Evolutionary conservation across 2,329 filamentous ascomycete genomes (phyloP), one percentile per base, ranked within the genome.

Genomic region (Lachnellula subtilissima): DNA sequence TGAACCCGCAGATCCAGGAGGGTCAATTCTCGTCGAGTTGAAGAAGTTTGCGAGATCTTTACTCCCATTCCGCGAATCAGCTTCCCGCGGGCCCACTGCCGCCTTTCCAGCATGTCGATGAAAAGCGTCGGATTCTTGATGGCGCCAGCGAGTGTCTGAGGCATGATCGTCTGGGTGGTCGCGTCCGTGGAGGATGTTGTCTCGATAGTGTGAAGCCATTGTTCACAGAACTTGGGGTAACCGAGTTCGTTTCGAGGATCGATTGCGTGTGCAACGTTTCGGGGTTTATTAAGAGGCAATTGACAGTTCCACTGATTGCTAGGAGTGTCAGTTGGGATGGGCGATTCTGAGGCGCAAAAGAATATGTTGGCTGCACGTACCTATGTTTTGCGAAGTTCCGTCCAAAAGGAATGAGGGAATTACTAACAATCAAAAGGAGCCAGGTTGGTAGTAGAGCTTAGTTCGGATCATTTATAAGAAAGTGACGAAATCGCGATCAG

Each of bases 111-210:
- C 60, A 63, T 62, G 64, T 50, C 50, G 61, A 50, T 76, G 75
- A 65, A 76, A 86, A 36, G 80, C 74, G 12, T 74, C 73, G 1
- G 83, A 86, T 67, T 87, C 84, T 67, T 85, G 80, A 66, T 86
- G 84, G 54, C 83, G 79, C 84, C 84, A 86, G 63, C 74, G 75
- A 66, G 73, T 84, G 42, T 76, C 65, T 8, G 83, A 86, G 39
- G 78, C 77, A 65, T 85, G 73, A 2, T 79, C 80, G 64, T 85
- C 83, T 56, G 58, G 22, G 51, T 65, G 65, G 37, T 69, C 61
- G 50, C 50, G 36, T 2, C 67, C 66, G 52, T 66, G 55, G 2
- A 66, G 52, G 7, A 66, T 11, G 32, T 66, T 59, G 52, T 68
- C 66, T 50, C 55, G 53, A 25, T 58, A 54, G 56, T 66, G 66